phyloP scores from a whole-genome alignment of 169 alveolate genomes.

The Cryptosporidium tyzzeri region DNA sequence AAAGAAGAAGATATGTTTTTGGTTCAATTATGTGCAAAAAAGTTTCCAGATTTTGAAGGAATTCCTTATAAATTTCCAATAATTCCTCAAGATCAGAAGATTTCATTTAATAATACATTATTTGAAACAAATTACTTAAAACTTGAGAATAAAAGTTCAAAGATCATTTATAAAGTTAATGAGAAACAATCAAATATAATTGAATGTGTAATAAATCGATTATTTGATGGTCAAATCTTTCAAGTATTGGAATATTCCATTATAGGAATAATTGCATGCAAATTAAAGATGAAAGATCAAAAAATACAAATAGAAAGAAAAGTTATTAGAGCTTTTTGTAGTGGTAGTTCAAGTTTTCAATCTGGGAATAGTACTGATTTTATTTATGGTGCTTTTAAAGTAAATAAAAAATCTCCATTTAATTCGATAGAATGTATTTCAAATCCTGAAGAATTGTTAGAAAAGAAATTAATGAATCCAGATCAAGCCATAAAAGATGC shows the following conservation, averaged over 20 bases:
- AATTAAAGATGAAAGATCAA: background rate
- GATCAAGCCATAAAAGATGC: slow-evolving; percentile 25
- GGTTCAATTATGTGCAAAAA: slow-evolving; percentile 23
- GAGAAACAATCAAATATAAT: background rate
- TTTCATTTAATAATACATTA: slow-evolving; percentile 15
- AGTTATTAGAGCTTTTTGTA: slow-evolving; percentile 42
- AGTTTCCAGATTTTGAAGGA: slow-evolving; percentile 40
- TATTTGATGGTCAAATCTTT: slow-evolving; percentile 12
- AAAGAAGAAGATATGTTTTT: slow-evolving; percentile 55
- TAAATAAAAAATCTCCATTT: slow-evolving; percentile 1
- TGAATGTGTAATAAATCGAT: slow-evolving; percentile 37
- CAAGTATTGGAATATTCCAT: slow-evolving; percentile 27
- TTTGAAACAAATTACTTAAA: slow-evolving; percentile 6
- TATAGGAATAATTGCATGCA: slow-evolving; percentile 33
- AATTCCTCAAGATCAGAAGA: slow-evolving; percentile 22
- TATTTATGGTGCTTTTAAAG: slow-evolving; percentile 9
- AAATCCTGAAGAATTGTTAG: background rate
- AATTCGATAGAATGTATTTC: slow-evolving; percentile 1
- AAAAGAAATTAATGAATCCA: slow-evolving; percentile 7
- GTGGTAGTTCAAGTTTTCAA: slow-evolving; percentile 31
- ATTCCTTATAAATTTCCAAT: slow-evolving; percentile 47
- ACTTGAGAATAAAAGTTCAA: background rate
- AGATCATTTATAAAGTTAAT: background rate
- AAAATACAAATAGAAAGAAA: slow-evolving; percentile 12
- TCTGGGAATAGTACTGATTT: background rate